Conservation (phyloP, 495 filamentous ascomycete genomes). For the Neurospora sp. region DNA sequence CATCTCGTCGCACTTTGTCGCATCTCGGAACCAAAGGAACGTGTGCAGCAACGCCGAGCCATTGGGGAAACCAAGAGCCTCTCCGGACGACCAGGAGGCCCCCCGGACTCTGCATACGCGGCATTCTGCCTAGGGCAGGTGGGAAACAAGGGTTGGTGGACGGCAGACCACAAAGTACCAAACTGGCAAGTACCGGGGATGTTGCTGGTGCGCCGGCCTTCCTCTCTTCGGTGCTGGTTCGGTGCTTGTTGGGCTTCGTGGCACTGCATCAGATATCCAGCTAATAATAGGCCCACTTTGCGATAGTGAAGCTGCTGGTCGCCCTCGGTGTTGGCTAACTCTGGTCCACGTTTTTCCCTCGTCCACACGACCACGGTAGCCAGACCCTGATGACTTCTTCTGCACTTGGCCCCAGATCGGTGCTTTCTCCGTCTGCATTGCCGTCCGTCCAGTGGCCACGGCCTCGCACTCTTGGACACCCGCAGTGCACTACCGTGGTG, state of each 20-base stretch:
- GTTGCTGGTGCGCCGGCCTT: not conserved
- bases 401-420: constrained; percentile 18
- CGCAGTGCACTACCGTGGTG: not conserved
- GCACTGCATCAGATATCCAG: constrained; percentile 21
- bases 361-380: constrained; percentile 2
- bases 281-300: constrained; percentile 19
- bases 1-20: not conserved
- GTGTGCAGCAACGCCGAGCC: not conserved
- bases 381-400: constrained; percentile 1
- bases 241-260: constrained; percentile 17
- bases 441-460: constrained; percentile 3
- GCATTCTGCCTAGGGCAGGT: not conserved
- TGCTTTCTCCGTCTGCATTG: constrained; percentile 10
- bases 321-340: constrained; percentile 15
- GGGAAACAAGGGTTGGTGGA: not conserved
- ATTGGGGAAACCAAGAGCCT: not conserved
- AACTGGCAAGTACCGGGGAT: constrained; percentile 2
- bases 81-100: not conserved
- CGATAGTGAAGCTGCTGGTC: constrained; percentile 9
- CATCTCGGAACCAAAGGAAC: not conserved
- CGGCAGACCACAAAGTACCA: not conserved
- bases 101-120: not conserved
- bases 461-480: not conserved
- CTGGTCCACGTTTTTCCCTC: constrained; percentile 17
- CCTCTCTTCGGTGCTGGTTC: not conserved